These are phyloP conservation scores for Rhytidhysteron rufulum DNA, from an alignment of 2,329 filamentous ascomycete genomes.

Conservation along the genomic window DNA sequence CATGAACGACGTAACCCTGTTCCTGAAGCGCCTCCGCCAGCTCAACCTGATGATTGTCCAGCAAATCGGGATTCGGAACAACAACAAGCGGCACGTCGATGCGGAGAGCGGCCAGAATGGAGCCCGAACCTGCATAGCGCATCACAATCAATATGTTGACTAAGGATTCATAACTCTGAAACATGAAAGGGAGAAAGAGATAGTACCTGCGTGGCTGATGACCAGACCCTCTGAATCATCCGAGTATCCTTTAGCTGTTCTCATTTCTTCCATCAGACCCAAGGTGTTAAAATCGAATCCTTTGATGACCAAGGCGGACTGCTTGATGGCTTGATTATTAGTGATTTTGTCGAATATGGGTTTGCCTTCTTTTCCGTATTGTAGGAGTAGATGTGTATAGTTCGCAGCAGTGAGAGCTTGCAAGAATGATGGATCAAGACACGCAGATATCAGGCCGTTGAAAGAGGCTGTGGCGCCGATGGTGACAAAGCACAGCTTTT, in stretches of 20 bases:
- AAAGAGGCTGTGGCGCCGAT: slow-evolving; percentile 91
- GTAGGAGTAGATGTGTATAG: slow-evolving; percentile 72
- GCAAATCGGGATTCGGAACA: slow-evolving; percentile 76
- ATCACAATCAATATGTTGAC: slow-evolving; percentile 3
- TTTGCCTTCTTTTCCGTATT: slow-evolving; percentile 70
- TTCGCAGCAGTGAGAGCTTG: slow-evolving; percentile 52
- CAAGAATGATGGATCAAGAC: slow-evolving; percentile 62
- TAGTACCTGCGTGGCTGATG: slow-evolving; percentile 76
- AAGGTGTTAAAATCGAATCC: slow-evolving; percentile 64
- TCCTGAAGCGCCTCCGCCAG: slow-evolving; percentile 72
- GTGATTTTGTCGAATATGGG: slow-evolving; percentile 45
- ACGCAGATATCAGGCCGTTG: slow-evolving; percentile 62
- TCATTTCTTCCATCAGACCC: slow-evolving; percentile 59
- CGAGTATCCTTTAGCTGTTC: slow-evolving; percentile 38
- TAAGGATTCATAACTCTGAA: slow-evolving; percentile 63
- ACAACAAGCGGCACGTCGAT: slow-evolving; percentile 75
- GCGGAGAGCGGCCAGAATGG: slow-evolving; percentile 78
- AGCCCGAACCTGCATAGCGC: slow-evolving; percentile 71
- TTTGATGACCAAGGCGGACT: slow-evolving; percentile 39
- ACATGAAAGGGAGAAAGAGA: slow-evolving; percentile 41
- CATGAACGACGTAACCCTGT: slow-evolving; percentile 74
- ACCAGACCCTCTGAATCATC: slow-evolving; percentile 58
- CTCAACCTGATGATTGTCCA: slow-evolving; percentile 89
- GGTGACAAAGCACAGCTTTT: slow-evolving; percentile 72
- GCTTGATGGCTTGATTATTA: not conserved